Evolutionary conservation across 140 eudicot genomes (phyloP).

Genomic region (Senecio squalidus): DNA sequence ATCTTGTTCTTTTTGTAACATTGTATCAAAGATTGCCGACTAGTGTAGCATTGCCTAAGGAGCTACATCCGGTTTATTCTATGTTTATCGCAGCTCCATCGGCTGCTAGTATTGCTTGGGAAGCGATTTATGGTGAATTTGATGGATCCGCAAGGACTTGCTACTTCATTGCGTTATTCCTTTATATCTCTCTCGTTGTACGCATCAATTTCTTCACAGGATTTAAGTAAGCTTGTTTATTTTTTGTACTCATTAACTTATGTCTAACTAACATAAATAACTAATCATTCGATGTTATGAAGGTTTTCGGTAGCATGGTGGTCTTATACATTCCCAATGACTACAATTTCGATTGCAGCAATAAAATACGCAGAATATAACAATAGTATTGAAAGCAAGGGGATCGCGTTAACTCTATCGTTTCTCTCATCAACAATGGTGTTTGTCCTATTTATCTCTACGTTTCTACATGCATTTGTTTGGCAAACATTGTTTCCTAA

Average conservation of each 20-base stretch:
- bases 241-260: too few species aligned
- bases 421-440: slow-evolving; percentile 91
- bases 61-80: slow-evolving; percentile 90
- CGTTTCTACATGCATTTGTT: slow-evolving; percentile 80
- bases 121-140: slow-evolving; percentile 70
- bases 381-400: slow-evolving; percentile 56
- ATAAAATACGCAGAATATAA: slow-evolving; percentile 79
- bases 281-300: slow-evolving; percentile 1
- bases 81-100: slow-evolving; percentile 96
- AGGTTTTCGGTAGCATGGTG: slow-evolving; percentile 99
- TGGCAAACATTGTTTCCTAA: slow-evolving; percentile 93
- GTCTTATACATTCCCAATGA: slow-evolving; percentile 98
- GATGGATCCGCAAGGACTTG: slow-evolving; percentile 83
- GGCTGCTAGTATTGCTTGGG: slow-evolving; percentile 96
- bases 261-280: too few species aligned
- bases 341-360: slow-evolving; percentile 84
- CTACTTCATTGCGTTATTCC: slow-evolving; percentile 82
- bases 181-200: slow-evolving; percentile 70
- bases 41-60: slow-evolving; percentile 87
- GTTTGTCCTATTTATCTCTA: slow-evolving; percentile 49
- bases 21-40: slow-evolving; percentile 90
- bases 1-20: slow-evolving; percentile 87
- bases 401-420: slow-evolving; percentile 62
- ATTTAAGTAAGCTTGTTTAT: slow-evolving; percentile 84
- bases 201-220: slow-evolving; percentile 86